Evolutionary conservation across 176 grass and related monocot genomes (phyloP).

Genomic region (Pontederia paniculata): DNA sequence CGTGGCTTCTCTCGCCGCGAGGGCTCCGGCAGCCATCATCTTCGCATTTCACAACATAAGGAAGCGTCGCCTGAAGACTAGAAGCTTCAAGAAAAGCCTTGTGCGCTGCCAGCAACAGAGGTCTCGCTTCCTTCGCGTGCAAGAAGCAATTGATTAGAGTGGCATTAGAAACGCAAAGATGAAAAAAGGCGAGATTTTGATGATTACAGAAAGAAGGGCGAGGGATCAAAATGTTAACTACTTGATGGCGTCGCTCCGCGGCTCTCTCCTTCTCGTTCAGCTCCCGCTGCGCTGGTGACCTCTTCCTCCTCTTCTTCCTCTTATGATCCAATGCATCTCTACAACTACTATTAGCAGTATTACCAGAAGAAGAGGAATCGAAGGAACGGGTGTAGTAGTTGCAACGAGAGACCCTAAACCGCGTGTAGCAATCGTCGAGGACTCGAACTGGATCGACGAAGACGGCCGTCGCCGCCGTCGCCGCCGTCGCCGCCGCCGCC

Average conservation of each 20-base stretch:
- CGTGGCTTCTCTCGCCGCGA: constrained; percentile 3
- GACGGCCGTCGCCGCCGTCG: background rate
- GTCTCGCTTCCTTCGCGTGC: constrained; percentile 39
- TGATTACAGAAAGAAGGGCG: constrained; percentile 1
- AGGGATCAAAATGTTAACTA: background rate
- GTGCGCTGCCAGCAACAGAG: constrained; percentile 43
- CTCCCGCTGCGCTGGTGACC: constrained; percentile 17
- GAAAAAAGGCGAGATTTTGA: background rate
- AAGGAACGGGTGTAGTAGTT: constrained; percentile 78
- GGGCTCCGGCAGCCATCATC: background rate
- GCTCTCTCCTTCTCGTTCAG: constrained; percentile 50
- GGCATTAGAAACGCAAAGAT: background rate
- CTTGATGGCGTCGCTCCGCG: constrained; percentile 69
- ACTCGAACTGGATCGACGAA: constrained; percentile 85
- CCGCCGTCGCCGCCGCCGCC: constrained; percentile 4
- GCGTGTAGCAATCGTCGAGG: constrained; percentile 45
- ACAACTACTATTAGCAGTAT: background rate
- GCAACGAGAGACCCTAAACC: constrained; percentile 51
- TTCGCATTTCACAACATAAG: constrained; percentile 24
- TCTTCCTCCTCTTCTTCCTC: constrained; percentile 33
- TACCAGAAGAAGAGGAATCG: constrained; percentile 12
- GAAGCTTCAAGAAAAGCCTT: constrained; percentile 35
- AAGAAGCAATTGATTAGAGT: background rate
- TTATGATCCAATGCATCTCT: constrained; percentile 19
- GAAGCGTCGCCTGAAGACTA: constrained; percentile 43